Evolutionary conservation across 1,284 basidiomycete species (phyloP).

Genomic region (Cryptococcus sp.): DNA sequence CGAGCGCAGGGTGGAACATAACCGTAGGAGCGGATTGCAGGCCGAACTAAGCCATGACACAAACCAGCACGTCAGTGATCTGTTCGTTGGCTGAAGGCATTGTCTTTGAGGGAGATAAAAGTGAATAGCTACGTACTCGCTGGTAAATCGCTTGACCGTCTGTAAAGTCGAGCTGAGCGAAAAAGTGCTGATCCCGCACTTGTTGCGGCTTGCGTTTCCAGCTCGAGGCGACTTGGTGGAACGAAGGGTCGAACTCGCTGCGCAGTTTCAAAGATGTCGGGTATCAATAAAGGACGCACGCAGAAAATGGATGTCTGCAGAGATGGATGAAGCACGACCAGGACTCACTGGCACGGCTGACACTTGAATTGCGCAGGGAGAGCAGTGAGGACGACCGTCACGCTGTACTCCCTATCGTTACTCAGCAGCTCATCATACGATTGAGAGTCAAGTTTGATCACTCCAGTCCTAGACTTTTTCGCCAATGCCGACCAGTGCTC

Average conservation of each 20-base stretch:
- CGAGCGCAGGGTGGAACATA: constrained; percentile 69
- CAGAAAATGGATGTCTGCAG: not conserved
- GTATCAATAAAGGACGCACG: too few relatives aligned
- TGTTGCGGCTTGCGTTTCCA: constrained; percentile 67
- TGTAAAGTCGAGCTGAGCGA: constrained; percentile 85
- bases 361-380: constrained; percentile 70
- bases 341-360: constrained; percentile 54
- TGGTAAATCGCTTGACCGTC: constrained; percentile 73
- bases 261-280: not conserved
- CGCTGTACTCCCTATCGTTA: constrained; percentile 76
- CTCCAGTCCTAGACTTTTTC: constrained; percentile 64
- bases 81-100: not conserved
- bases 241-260: constrained; percentile 83
- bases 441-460: constrained; percentile 74
- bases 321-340: not conserved
- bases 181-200: constrained; percentile 79
- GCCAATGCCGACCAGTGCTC: constrained; percentile 60
- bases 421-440: constrained; percentile 69
- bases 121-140: constrained; percentile 59
- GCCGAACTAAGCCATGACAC: constrained; percentile 57
- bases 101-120: not conserved
- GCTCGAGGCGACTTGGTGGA: constrained; percentile 72
- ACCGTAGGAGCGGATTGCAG: constrained; percentile 77
- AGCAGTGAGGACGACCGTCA: constrained; percentile 81
- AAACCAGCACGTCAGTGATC: not conserved